Conservation (phyloP, 2,329 filamentous ascomycete genomes). For the Talaromyces sp. region DNA sequence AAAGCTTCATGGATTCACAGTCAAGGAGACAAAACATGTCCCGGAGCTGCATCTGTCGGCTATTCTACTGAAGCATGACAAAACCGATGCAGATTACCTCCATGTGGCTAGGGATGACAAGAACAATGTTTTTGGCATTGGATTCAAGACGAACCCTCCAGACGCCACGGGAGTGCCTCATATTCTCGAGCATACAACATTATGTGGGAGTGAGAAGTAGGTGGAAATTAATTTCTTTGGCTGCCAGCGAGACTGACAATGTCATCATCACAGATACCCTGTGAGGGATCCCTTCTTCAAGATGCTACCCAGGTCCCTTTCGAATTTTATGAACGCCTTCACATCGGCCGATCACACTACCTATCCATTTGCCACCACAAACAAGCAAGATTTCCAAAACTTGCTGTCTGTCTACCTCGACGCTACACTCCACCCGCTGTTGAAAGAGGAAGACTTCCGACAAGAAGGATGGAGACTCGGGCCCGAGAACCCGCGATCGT, state of each 20-base stretch:
- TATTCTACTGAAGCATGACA: slow-evolving; percentile 84
- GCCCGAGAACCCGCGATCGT: slow-evolving; percentile 73
- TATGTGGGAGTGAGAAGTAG: slow-evolving; percentile 91
- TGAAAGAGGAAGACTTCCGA: slow-evolving; percentile 87
- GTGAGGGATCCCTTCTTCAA: slow-evolving; percentile 99
- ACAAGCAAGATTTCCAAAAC: slow-evolving; percentile 90
- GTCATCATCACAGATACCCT: slow-evolving; percentile 63
- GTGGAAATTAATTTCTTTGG: slow-evolving; percentile 15
- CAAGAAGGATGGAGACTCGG: slow-evolving; percentile 97
- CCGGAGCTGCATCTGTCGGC: slow-evolving; percentile 91
- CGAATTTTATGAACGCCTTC: slow-evolving; percentile 99
- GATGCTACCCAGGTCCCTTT: slow-evolving; percentile 96
- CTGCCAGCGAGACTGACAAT: slow-evolving; percentile 13
- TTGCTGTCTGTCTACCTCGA: slow-evolving; percentile 95
- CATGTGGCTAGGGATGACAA: slow-evolving; percentile 91
- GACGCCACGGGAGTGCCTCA: slow-evolving; percentile 95
- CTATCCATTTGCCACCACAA: slow-evolving; percentile 97
- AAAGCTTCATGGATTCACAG: slow-evolving; percentile 87
- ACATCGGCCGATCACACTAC: slow-evolving; percentile 95
- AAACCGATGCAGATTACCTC: slow-evolving; percentile 91
- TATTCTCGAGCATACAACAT: slow-evolving; percentile 93
- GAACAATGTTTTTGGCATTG: slow-evolving; percentile 99
- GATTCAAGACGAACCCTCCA: slow-evolving; percentile 97
- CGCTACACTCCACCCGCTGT: slow-evolving; percentile 80
- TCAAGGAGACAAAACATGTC: slow-evolving; percentile 83